A percentile compares a stretch with the other conserved stretches of the same genome.
Conservation (phyloP, 495 filamentous ascomycete species). For the Schizothecium vesticola region DNA sequence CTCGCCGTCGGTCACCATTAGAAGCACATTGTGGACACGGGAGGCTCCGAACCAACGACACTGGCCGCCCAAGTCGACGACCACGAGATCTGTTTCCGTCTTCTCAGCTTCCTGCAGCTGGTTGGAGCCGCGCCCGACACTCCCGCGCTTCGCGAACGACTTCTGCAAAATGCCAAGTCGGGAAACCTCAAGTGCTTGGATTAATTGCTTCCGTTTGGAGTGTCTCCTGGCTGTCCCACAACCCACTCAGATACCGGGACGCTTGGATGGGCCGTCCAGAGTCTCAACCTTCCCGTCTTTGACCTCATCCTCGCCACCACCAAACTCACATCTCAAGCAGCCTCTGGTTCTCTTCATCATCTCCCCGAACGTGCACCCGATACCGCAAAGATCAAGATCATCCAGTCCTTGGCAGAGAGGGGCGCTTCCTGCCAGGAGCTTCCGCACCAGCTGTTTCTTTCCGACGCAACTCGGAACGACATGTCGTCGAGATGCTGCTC, state of each 20-base stretch:
- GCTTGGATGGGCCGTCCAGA: neutral
- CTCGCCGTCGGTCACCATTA: neutral
- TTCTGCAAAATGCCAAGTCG: neutral
- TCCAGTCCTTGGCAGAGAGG: neutral
- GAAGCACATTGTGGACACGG: neutral
- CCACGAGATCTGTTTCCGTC: neutral
- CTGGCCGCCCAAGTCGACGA: neutral
- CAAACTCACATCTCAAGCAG: neutral
- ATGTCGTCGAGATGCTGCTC: neutral
- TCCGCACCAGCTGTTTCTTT: neutral
- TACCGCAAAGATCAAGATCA: neutral
- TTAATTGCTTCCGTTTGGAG: neutral
- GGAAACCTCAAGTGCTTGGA: neutral
- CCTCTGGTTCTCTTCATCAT: neutral
- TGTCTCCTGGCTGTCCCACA: neutral
- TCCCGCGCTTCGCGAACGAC: neutral
- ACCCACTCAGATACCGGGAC: neutral
- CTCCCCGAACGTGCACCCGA: neutral
- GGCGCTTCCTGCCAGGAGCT: neutral
- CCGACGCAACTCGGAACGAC: neutral
- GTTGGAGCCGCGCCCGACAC: neutral
- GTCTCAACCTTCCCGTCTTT: neutral
- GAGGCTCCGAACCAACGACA: neutral
- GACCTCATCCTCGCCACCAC: neutral
- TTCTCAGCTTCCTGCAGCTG: neutral